phyloP scores from a whole-genome alignment of 106 monocot genomes.

The Platanthera zijinensis region DNA sequence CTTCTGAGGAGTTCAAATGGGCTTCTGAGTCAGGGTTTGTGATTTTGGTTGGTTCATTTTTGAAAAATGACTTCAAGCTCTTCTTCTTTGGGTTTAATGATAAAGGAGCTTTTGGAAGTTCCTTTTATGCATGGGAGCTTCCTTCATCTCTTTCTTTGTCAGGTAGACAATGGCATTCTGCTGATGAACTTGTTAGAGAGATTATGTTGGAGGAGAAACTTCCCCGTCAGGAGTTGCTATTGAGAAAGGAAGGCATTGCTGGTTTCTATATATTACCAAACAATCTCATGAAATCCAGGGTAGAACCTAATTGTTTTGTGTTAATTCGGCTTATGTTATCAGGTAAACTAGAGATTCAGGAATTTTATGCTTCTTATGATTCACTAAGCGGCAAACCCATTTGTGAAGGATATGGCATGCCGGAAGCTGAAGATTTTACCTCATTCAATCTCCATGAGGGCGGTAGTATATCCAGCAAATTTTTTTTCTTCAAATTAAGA shows the following conservation, averaged over 20 bases:
- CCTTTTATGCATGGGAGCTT: constrained; percentile 65
- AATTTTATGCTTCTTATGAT: constrained; percentile 29
- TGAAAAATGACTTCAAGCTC: constrained; percentile 41
- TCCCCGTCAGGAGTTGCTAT: constrained; percentile 1
- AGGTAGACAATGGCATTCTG: constrained; percentile 14
- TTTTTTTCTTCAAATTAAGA: constrained; percentile 27
- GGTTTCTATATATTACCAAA: constrained; percentile 54
- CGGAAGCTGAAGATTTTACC: constrained; percentile 2
- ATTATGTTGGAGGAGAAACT: constrained; percentile 12
- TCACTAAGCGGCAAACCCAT: background rate
- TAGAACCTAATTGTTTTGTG: constrained; percentile 34
- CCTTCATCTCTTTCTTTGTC: constrained; percentile 57
- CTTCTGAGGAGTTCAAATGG: constrained; percentile 27
- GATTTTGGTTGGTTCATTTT: constrained; percentile 76
- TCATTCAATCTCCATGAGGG: constrained; percentile 7
- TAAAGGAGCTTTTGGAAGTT: constrained; percentile 9
- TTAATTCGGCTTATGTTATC: constrained; percentile 54
- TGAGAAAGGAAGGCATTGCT: constrained; percentile 34
- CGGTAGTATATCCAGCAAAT: constrained; percentile 1
- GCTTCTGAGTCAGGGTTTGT: constrained; percentile 45
- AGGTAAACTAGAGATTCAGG: constrained; percentile 76
- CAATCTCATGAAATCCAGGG: constrained; percentile 8
- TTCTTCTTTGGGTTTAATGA: constrained; percentile 59
- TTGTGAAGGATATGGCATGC: constrained; percentile 4
- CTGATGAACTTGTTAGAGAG: constrained; percentile 26